Percentiles rank a stretch among this genome's conserved stretches.
phyloP scores from a whole-genome alignment of 164 flowering plant species.

The Piper longum region DNA sequence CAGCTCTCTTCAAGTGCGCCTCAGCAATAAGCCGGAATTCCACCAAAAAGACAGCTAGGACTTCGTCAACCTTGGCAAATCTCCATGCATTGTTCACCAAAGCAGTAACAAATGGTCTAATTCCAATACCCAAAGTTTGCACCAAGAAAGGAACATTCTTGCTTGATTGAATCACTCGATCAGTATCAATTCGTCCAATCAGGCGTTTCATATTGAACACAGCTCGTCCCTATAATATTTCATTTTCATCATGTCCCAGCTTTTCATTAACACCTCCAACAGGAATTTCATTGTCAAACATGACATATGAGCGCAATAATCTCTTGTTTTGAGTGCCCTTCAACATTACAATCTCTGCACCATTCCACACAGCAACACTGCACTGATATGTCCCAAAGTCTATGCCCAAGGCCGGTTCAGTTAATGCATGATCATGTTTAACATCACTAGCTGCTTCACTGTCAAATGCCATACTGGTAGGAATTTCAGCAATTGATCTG shows the following conservation, averaged over 20 bases:
- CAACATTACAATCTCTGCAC: slow-evolving; percentile 58
- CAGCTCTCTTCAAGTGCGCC: slow-evolving; percentile 33
- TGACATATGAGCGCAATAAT: slow-evolving; percentile 53
- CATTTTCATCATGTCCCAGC: slow-evolving; percentile 36
- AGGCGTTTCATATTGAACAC: slow-evolving; percentile 85
- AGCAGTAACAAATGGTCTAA: slow-evolving; percentile 75
- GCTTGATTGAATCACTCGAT: slow-evolving; percentile 71
- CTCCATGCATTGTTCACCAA: slow-evolving; percentile 80
- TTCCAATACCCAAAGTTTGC: slow-evolving; percentile 72
- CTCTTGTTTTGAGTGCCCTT: slow-evolving; percentile 61
- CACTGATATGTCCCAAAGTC: slow-evolving; percentile 87
- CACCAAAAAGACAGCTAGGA: slow-evolving; percentile 64
- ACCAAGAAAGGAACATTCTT: slow-evolving; percentile 76
- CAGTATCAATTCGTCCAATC: slow-evolving; percentile 79
- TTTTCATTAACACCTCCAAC: slow-evolving; percentile 53
- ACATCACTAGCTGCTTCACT: slow-evolving; percentile 69
- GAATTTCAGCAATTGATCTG: slow-evolving; percentile 54
- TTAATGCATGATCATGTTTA: slow-evolving; percentile 28
- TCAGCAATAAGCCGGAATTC: slow-evolving; percentile 75
- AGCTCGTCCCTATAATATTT: slow-evolving; percentile 69
- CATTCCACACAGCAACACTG: slow-evolving; percentile 83
- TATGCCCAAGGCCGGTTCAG: slow-evolving; percentile 72
- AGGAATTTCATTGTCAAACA: slow-evolving; percentile 60
- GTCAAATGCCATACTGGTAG: slow-evolving; percentile 75
- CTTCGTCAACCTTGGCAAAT: slow-evolving; percentile 88